A percentile compares a stretch with the other conserved stretches of the same genome.
Evolutionary conservation across 257 asterid genomes (phyloP).

Genomic region (Solanum medicagineum): DNA sequence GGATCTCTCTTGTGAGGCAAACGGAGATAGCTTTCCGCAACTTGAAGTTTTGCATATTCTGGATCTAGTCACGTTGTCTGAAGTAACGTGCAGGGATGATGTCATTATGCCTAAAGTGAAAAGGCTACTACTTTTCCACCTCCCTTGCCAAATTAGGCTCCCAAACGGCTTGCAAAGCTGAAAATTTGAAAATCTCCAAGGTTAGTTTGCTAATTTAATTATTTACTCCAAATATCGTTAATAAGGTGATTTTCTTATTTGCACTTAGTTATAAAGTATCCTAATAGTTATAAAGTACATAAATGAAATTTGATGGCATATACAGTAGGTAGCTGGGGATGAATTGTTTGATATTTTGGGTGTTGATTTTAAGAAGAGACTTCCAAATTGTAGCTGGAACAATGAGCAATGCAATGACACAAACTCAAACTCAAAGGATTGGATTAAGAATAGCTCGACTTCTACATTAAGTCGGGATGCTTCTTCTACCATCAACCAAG

Average conservation of each 20-base stretch:
- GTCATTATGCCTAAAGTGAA: neutral
- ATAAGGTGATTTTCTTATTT: neutral
- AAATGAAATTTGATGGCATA: too few relatives aligned
- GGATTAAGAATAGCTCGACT: slow-evolving; percentile 12
- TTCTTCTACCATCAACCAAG: slow-evolving; percentile 29
- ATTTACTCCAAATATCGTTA: neutral
- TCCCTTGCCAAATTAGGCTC: neutral
- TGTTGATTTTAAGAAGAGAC: slow-evolving; percentile 54
- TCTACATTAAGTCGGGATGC: slow-evolving; percentile 18
- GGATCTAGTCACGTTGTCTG: neutral
- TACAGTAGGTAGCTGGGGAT: slow-evolving; percentile 20
- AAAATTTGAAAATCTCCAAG: neutral
- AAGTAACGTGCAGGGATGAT: neutral
- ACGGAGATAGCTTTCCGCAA: neutral
- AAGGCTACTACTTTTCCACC: neutral
- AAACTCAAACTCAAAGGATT: slow-evolving; percentile 7
- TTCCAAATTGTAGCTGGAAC: slow-evolving; percentile 38
- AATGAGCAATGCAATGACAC: slow-evolving; percentile 17
- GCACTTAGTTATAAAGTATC: too few relatives aligned
- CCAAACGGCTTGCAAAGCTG: neutral
- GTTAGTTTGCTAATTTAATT: neutral
- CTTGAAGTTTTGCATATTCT: neutral
- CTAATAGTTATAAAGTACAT: too few relatives aligned
- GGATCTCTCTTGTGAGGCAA: neutral
- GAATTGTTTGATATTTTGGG: slow-evolving; percentile 84